phyloP scores from a whole-genome alignment of 2,329 filamentous ascomycete species.

The Podosphaera xanthii region DNA sequence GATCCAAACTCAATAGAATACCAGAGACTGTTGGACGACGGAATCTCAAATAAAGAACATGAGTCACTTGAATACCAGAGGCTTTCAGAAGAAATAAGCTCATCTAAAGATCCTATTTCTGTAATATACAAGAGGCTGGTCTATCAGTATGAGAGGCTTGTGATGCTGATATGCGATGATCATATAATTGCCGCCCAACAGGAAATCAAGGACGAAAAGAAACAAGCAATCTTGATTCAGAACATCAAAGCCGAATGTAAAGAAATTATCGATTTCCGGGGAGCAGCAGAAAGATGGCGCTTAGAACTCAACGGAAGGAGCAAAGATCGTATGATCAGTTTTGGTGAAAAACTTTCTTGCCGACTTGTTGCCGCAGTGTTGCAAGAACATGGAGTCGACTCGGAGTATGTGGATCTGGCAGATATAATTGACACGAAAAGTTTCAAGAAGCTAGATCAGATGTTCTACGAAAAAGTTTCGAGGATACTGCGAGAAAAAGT shows the following conservation, averaged over 20 bases:
- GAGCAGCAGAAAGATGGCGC: slow-evolving; percentile 40
- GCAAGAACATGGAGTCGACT: slow-evolving; percentile 57
- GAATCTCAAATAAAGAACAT: too few relatives aligned
- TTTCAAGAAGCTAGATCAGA: slow-evolving; percentile 33
- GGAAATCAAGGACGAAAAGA: slow-evolving; percentile 31
- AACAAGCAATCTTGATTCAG: slow-evolving; percentile 34
- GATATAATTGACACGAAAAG: slow-evolving; percentile 52
- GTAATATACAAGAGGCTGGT: slow-evolving; percentile 28
- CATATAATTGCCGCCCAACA: slow-evolving; percentile 51
- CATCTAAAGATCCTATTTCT: slow-evolving; percentile 27
- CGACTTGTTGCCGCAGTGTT: slow-evolving; percentile 71
- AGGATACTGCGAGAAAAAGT: slow-evolving; percentile 40
- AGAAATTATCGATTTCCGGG: slow-evolving; percentile 51
- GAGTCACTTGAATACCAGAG: slow-evolving; percentile 19
- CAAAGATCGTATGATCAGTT: slow-evolving; percentile 76
- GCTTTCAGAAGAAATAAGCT: slow-evolving; percentile 13
- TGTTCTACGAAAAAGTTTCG: slow-evolving; percentile 46
- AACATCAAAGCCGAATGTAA: slow-evolving; percentile 62
- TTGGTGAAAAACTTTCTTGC: slow-evolving; percentile 90
- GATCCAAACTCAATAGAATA: too few relatives aligned
- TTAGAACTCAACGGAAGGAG: slow-evolving; percentile 56
- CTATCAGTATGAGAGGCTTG: slow-evolving; percentile 46
- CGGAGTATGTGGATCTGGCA: slow-evolving; percentile 75
- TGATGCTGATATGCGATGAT: slow-evolving; percentile 61
- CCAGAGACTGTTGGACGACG: too few relatives aligned